Evolutionary conservation across 306 rosid species (phyloP).

Genomic region (Fragaria iinumae): DNA sequence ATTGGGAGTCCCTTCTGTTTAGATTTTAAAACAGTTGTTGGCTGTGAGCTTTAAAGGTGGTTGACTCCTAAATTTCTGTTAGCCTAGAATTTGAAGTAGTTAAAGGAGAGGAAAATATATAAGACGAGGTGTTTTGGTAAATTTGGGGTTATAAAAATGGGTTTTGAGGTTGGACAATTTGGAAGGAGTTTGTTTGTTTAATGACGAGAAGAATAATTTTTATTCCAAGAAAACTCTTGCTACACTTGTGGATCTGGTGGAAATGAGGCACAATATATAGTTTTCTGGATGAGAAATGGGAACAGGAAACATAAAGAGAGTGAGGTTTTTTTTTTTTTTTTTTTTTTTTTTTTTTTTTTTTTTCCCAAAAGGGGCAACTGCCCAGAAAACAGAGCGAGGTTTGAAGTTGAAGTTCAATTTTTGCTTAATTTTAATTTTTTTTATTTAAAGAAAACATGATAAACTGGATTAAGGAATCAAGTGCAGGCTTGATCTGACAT

Average conservation of each 20-base stretch:
- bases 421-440: too few species aligned
- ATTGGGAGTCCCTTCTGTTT: background rate
- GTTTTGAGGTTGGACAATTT: background rate
- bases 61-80: background rate
- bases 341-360: too few species aligned
- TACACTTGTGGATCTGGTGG: background rate
- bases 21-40: background rate
- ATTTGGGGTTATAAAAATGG: background rate
- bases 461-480: too few species aligned
- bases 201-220: background rate
- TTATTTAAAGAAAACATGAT: too few species aligned
- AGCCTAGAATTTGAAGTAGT: background rate
- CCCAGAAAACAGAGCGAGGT: too few species aligned
- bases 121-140: background rate
- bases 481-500: too few species aligned
- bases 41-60: background rate
- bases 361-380: too few species aligned
- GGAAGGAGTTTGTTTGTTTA: background rate
- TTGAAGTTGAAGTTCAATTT: too few species aligned
- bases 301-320: too few species aligned
- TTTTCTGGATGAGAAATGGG: too few species aligned
- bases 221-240: background rate
- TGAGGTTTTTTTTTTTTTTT: too few species aligned
- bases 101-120: background rate
- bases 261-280: background rate